A percentile compares a stretch with the other conserved stretches of the same genome.
phyloP scores from a whole-genome alignment of 352 stramenopile genomes.

The Phytophthora rubi region DNA sequence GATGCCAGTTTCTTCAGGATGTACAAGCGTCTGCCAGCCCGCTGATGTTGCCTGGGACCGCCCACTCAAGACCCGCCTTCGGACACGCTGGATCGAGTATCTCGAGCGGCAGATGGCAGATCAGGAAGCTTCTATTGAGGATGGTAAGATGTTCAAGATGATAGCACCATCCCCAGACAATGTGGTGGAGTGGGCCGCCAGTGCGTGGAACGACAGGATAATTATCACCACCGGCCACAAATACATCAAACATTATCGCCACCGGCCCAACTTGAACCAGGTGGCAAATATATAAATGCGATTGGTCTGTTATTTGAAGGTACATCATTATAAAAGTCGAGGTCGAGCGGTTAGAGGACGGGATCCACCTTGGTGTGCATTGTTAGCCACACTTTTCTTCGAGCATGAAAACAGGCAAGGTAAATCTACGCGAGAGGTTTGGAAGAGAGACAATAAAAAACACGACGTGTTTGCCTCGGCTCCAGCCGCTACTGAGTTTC shows the following conservation, averaged over 20 bases:
- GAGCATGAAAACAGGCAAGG: constrained; percentile 5
- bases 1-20: constrained; percentile 1
- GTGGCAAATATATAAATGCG: no score
- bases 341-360: neutral
- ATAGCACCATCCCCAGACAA: neutral
- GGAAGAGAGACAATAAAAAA: neutral
- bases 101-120: neutral
- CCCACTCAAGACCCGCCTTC: neutral
- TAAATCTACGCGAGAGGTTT: neutral
- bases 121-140: neutral
- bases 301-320: no score
- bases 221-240: neutral
- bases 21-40: constrained; percentile 6
- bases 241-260: no score
- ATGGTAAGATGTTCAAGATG: neutral
- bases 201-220: neutral
- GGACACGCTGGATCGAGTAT: neutral
- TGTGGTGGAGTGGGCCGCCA: neutral
- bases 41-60: constrained; percentile 12
- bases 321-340: no score
- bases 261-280: neutral
- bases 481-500: neutral
- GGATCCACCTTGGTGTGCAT: neutral
- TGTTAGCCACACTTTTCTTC: neutral
- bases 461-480: constrained; percentile 5